Evolutionary conservation across 345 rosid species (phyloP), one percentile per base, ranked within the genome.

Genomic region (Dipteronia sinensis): DNA sequence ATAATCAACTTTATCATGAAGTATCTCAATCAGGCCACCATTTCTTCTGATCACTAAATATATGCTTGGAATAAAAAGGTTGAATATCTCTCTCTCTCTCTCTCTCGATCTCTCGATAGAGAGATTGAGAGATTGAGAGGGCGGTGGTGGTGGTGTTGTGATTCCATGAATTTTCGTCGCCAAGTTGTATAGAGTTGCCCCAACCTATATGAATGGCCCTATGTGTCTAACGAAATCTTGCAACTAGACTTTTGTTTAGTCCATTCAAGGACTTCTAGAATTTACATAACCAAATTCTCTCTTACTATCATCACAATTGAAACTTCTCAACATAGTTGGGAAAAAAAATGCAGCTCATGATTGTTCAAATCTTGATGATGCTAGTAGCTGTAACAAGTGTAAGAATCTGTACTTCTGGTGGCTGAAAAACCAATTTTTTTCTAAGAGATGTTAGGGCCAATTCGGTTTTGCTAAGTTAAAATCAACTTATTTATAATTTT

Each of bases 151-250:
- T 65, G 86, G 90, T 79, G 84, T 82, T 56, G 82, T 74, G 81
- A 82, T 84, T 83, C 73, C 80, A 80, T 55, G 81, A 82, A 71
- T 77, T 75, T 76, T 74, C 78, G 70, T 16, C 72, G 79, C 87
- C 91, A 90, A 93, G 88, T 91, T 86, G 98, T 47, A 19, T 49
- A 58, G 82, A 23, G 62, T 83, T 74, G 85, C 74, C 90, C 86
- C 82, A 65, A 49, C 75, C 83, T 83, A 82, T 34, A 34, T 34
- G 38, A 34, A 34, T 51, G 55, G 62, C 34, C 83, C 81, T 78
- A 72, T 15, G 65, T 73, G 46, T 55, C 4, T 69, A 63, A 17
- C 76, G 31, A 83, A 81, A 83, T 82, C 76, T 71, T 79, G 78
- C 88, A 73, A 75, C 65, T 86, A 75, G 85, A 12, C 79, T 74